Conservation (phyloP, 2,329 filamentous ascomycete species). For the Mycogone perniciosa region DNA sequence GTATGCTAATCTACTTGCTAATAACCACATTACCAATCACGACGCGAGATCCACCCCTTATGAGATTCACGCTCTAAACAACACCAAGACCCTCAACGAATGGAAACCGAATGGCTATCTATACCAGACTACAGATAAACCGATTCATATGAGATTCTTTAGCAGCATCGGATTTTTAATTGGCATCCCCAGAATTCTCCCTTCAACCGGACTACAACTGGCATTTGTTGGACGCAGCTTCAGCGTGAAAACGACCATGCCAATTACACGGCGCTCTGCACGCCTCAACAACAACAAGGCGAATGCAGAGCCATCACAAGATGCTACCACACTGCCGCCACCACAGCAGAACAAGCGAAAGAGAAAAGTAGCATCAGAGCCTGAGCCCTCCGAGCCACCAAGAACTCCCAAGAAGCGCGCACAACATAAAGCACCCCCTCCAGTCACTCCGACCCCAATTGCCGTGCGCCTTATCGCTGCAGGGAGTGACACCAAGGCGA, state of each 20-base stretch:
- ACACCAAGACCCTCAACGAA: no score
- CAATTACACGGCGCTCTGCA: conserved; percentile 33
- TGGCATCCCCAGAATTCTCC: neutral
- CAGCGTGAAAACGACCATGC: conserved; percentile 18
- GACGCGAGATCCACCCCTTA: no score
- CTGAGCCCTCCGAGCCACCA: conserved; percentile 19
- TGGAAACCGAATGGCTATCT: no score
- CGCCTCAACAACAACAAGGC: conserved; percentile 28
- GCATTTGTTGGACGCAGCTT: neutral
- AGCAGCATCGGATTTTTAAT: neutral
- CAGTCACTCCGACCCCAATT: conserved; percentile 43
- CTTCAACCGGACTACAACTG: neutral
- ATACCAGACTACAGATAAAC: neutral
- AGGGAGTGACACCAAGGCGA: conserved; percentile 29
- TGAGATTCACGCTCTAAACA: no score
- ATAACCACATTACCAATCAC: no score
- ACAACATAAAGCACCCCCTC: conserved; percentile 24
- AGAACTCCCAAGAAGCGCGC: conserved; percentile 29
- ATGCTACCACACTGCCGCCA: neutral
- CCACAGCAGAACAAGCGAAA: conserved; percentile 23
- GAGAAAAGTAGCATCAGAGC: conserved; percentile 26
- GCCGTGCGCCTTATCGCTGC: conserved; percentile 34
- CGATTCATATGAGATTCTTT: neutral
- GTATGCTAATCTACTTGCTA: neutral
- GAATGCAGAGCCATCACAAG: neutral